Evolutionary conservation across 345 rosid species (phyloP), one percentile per base, ranked within the genome.

Genomic region (Camelina sativa): DNA sequence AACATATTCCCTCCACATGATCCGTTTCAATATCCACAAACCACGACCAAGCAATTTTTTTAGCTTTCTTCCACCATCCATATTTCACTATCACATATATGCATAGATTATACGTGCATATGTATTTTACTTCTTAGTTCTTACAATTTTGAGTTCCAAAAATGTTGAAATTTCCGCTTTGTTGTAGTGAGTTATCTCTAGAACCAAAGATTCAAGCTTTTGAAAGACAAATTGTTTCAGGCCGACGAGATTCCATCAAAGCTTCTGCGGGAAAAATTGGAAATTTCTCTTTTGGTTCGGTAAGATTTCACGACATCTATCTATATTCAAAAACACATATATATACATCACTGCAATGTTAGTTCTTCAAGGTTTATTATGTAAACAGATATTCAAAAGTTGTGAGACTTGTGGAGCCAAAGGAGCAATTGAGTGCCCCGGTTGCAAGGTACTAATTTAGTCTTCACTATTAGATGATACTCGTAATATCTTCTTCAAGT

Each of bases 401-500:
- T 91, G 95, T 9, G 71, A 86, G 61, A 82, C 85, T 16, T 91
- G 95, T 75, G 78, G 80, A 71, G 88, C 90, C 53, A 91, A 87
- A 80, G 85, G 91, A 71, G 92, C 91, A 11, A 79, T 91, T n/a
- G 97, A 91, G 46, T 87, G 95, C 57, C 81, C 90, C 1, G 91
- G 97, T 35, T 89, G 95, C 70, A 91, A 91, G 90, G 96, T 90
- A 71, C 47, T 52, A 16, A 17, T 17, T 54, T 37, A 28, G 11
- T 65, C 11, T 43, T 74, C 3, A 55, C 7, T 12, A 20, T 47
- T 48, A 35, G 5, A 40, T 43, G 5, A 40, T 43, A 71, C 17
- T 55, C 7, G 16, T 11, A 4, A 67, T 65, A 43, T 25, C 5
- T 17, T 57, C 41, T 17, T 57, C 41, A 53, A 53, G 43, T 10